Base-by-base conservation (phyloP, 2,329 filamentous ascomycete genomes). In the Pestalotiopsis sp. region DNA sequence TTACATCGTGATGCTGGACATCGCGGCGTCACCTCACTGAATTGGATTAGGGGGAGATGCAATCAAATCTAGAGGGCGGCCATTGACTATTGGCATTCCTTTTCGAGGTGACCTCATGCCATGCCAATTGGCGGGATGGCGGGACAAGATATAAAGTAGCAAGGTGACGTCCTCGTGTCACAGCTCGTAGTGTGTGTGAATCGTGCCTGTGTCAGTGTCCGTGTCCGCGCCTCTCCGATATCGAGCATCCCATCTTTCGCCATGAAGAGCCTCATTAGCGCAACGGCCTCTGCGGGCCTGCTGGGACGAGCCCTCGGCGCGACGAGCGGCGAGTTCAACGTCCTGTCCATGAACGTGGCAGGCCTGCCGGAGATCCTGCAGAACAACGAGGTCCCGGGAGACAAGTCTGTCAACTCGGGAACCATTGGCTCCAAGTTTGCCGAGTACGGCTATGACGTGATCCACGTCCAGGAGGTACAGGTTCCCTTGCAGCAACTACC, bases 381-480 rank as follows among this genome's bases (percentile, higher is more conserved):
- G 69, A 76, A 75, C 72, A 91, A 91, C 74, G 87, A 84, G 4
- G 84, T 90, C 1, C 83, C 87, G 1, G 89, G 89, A 24, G 85
- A 90, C 76, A 91, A 91, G 78, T 78, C 80, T 0, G 81, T 81
- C 6, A 91, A 91, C 76, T 82, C 88, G 1, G 79, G 79, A 10
- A 76, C 78, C 35, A 90, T 91, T 62, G 89, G 89, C 0, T 74
- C 81, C 4, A 81, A 85, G 65, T 87, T 92, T 71, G 79, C 85
- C 4, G 70, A 86, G 73, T 85, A 89, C 68, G 82, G 78, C 67
- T 89, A 87, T 77, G 87, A 89, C 71, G 78, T 92, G 35, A 88
- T 91, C 74, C 83, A 92, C 70, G 80, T 90, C 14, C 90, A 92
- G 75, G 90, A 91, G 81, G 84, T 84, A 69, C 55, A 64, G 67